A percentile compares a stretch with the other conserved stretches of the same genome.
Evolutionary conservation across 495 filamentous ascomycete species (phyloP).

Genomic region (Xylaria curta): DNA sequence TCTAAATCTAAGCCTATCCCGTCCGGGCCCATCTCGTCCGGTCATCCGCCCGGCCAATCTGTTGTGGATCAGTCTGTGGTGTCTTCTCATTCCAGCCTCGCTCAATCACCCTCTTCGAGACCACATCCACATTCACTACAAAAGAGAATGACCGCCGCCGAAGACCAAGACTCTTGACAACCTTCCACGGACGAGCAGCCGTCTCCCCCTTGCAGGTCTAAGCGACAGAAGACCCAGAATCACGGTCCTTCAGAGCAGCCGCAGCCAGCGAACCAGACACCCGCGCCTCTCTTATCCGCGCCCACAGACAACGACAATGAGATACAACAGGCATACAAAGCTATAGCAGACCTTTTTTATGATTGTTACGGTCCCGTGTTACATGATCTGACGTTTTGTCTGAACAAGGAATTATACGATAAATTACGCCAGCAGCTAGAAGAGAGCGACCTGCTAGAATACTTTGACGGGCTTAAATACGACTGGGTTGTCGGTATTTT

Average conservation of each 20-base stretch:
- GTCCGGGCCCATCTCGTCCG: slow-evolving; percentile 21
- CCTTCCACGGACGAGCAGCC: slow-evolving; percentile 37
- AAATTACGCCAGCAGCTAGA: too few relatives aligned
- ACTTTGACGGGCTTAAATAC: too few relatives aligned
- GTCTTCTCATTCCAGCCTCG: slow-evolving; percentile 48
- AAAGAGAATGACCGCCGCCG: slow-evolving; percentile 48
- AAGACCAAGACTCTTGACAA: slow-evolving; percentile 40
- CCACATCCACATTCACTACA: slow-evolving; percentile 36
- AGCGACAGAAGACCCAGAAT: slow-evolving; percentile 53
- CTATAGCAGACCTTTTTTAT: too few relatives aligned
- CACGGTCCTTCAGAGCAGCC: slow-evolving; percentile 35
- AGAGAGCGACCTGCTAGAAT: too few relatives aligned
- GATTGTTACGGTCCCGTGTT: too few relatives aligned
- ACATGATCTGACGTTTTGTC: too few relatives aligned
- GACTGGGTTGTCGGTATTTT: too few relatives aligned
- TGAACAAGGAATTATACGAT: too few relatives aligned
- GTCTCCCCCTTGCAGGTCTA: slow-evolving; percentile 56
- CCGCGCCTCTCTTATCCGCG: slow-evolving; percentile 31
- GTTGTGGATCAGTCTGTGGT: slow-evolving; percentile 50
- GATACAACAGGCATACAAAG: too few relatives aligned
- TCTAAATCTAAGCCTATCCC: too few relatives aligned
- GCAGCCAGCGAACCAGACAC: slow-evolving; percentile 35
- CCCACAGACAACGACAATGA: too few relatives aligned
- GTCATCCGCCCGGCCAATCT: slow-evolving; percentile 41
- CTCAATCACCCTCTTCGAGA: slow-evolving; percentile 47